phyloP scores from a whole-genome alignment of 108 stramenopile species.

The Parietichytrium sp. region DNA sequence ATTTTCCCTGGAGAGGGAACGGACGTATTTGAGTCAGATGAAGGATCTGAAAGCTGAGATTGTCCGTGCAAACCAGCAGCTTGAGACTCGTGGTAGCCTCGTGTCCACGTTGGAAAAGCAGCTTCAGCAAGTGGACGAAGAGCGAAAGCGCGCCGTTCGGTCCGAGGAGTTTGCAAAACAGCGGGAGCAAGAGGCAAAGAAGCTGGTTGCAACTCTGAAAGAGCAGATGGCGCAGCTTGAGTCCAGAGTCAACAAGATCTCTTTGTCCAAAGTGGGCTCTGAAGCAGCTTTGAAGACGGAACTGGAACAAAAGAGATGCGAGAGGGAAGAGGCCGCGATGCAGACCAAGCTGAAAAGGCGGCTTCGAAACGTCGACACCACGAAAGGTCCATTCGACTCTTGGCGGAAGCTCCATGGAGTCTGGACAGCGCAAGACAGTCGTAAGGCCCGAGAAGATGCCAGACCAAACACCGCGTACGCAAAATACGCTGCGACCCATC shows the following conservation, averaged over 20 bases:
- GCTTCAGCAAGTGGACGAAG: slow-evolving; percentile 18
- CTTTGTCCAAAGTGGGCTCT: no score
- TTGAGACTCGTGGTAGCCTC: background rate
- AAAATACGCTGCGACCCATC: no score
- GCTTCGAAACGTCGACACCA: no score
- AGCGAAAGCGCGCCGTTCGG: slow-evolving; percentile 3
- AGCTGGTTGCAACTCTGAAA: background rate
- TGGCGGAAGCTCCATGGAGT: no score
- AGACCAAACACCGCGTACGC: no score
- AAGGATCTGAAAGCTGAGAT: slow-evolving; percentile 34
- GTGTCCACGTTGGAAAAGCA: background rate
- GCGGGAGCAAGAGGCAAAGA: background rate
- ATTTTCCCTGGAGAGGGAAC: background rate
- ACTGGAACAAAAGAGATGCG: no score
- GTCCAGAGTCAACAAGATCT: background rate
- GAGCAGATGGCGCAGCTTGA: slow-evolving; percentile 20
- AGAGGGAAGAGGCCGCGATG: no score
- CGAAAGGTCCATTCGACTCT: no score
- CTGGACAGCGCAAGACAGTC: no score
- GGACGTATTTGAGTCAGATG: background rate
- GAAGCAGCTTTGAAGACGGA: no score
- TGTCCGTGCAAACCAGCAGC: background rate
- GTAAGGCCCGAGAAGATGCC: no score
- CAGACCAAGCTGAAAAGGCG: no score
- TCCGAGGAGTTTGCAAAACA: slow-evolving; percentile 20